These are phyloP conservation scores for Ceratobasidium sp. DNA, from an alignment of 1,284 basidiomycete species.

Conservation along the genomic window DNA sequence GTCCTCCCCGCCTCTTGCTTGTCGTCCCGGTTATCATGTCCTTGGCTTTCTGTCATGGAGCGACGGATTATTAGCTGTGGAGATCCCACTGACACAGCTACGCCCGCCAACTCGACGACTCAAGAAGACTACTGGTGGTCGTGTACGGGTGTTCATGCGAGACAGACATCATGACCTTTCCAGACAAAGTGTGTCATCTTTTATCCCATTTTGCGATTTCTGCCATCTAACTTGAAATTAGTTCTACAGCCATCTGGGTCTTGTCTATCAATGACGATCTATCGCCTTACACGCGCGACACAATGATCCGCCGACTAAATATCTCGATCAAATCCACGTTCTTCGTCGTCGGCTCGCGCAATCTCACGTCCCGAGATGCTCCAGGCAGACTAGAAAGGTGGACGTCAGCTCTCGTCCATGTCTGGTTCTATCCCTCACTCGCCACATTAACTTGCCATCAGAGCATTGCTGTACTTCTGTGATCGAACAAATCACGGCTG, in stretches of 20 bases:
- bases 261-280: constrained; percentile 65
- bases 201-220: constrained; percentile 40
- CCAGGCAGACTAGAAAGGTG: constrained; percentile 52
- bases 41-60: constrained; percentile 31
- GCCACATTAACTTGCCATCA: constrained; percentile 64
- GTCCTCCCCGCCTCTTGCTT: too few species aligned
- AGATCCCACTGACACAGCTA: constrained; percentile 69
- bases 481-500: constrained; percentile 57
- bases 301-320: constrained; percentile 59
- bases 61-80: constrained; percentile 67
- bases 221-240: neutral
- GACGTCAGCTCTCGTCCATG: constrained; percentile 61
- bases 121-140: constrained; percentile 80
- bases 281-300: constrained; percentile 61
- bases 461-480: constrained; percentile 67
- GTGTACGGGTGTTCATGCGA: constrained; percentile 64
- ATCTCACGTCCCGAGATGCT: constrained; percentile 53
- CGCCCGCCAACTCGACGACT: constrained; percentile 65
- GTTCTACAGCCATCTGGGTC: constrained; percentile 32
- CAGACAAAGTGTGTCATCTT: constrained; percentile 64
- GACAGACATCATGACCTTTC: constrained; percentile 66
- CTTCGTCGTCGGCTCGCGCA: constrained; percentile 68
- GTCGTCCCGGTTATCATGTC: neutral
- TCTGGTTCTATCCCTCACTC: constrained; percentile 55
- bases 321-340: constrained; percentile 69